Conservation (phyloP, 179 eudicot species). For the Beta macrorhiza region DNA sequence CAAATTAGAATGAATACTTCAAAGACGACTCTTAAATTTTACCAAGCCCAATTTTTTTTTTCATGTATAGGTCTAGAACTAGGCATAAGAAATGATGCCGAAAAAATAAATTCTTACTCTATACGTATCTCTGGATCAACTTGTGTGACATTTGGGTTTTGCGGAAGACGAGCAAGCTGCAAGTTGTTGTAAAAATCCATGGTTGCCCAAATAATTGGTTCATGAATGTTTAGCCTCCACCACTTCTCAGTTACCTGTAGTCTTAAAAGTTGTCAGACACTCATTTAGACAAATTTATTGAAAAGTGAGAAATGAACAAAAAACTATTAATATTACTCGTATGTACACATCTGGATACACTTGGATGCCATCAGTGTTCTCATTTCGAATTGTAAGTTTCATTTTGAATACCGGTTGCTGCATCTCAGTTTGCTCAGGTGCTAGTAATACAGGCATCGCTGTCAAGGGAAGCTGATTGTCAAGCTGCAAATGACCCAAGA, state of each 20-base stretch:
- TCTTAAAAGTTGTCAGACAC: constrained; percentile 18
- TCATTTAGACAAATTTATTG: background rate
- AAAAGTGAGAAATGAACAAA: background rate
- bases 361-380: constrained; percentile 82
- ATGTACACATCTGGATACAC: constrained; percentile 81
- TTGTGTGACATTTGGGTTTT: constrained; percentile 67
- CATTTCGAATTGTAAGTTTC: constrained; percentile 73
- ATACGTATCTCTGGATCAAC: constrained; percentile 99
- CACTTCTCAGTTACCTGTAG: constrained; percentile 78
- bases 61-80: background rate
- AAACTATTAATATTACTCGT: constrained; percentile 52
- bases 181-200: constrained; percentile 78
- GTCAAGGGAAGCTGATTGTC: constrained; percentile 96
- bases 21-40: background rate
- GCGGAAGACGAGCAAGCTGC: constrained; percentile 78
- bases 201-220: constrained; percentile 93
- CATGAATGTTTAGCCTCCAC: constrained; percentile 92
- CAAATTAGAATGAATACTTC: background rate
- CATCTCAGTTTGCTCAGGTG: constrained; percentile 76
- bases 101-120: constrained; percentile 54
- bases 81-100: background rate
- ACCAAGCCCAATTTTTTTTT: background rate
- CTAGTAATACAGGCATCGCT: constrained; percentile 82
- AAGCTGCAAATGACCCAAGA: constrained; percentile 76
- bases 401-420: constrained; percentile 86